phyloP scores from a whole-genome alignment of 257 asterid genomes.

The Solanum dulcamara region DNA sequence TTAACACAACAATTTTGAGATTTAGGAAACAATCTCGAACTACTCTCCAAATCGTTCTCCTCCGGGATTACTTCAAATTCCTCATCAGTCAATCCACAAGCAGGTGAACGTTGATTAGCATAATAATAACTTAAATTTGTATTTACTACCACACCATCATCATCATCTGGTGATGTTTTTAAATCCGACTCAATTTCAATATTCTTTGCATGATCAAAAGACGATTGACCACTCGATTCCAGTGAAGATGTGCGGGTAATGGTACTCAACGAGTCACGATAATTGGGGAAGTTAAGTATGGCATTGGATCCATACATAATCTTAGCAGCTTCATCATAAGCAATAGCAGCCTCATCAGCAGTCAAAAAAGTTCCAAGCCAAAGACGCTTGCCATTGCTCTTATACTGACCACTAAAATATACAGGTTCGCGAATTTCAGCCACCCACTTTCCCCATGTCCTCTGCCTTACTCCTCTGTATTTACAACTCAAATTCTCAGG shows the following conservation, averaged over 20 bases:
- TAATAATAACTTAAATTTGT: neutral
- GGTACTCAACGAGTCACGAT: neutral
- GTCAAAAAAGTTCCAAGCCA: slow-evolving; percentile 23
- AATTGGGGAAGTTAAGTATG: slow-evolving; percentile 9
- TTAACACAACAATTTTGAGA: neutral
- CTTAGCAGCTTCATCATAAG: slow-evolving; percentile 22
- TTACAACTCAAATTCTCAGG: slow-evolving; percentile 11
- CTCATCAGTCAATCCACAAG: neutral
- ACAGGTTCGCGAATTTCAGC: slow-evolving; percentile 22
- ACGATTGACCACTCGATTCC: neutral
- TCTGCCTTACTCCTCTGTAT: slow-evolving; percentile 25
- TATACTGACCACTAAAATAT: neutral
- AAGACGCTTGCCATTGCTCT: neutral
- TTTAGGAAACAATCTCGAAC: neutral
- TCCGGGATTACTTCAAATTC: neutral
- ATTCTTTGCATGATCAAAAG: neutral
- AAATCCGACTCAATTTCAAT: neutral
- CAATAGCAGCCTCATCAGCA: slow-evolving; percentile 16
- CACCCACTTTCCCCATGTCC: slow-evolving; percentile 31
- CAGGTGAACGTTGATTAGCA: neutral
- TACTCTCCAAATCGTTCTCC: neutral
- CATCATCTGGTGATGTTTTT: neutral
- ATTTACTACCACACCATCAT: neutral
- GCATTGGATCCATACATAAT: slow-evolving; percentile 14
- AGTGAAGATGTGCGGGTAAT: neutral